These are phyloP conservation scores for Monosporascus ibericus DNA, from an alignment of 2,329 filamentous ascomycete genomes.

Conservation along the genomic window DNA sequence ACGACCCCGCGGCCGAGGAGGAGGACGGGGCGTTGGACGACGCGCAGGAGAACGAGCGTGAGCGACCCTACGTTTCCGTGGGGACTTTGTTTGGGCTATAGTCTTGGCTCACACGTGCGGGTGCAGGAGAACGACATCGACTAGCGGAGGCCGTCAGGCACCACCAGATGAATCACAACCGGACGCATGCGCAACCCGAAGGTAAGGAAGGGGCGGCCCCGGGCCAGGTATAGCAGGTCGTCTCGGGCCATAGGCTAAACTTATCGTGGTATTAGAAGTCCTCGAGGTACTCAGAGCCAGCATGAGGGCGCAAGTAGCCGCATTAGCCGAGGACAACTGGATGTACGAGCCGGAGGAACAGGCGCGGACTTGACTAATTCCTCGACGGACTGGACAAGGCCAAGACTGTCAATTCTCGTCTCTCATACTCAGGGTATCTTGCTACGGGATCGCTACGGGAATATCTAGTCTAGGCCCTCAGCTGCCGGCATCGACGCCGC, in stretches of 20 bases:
- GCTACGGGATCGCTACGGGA: not conserved
- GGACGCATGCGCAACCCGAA: constrained; percentile 56
- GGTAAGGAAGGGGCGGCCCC: constrained; percentile 35
- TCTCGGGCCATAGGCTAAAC: not conserved
- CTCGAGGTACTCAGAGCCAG: constrained; percentile 64
- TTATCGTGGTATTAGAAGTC: constrained; percentile 43
- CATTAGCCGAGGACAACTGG: constrained; percentile 79
- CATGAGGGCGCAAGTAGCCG: constrained; percentile 64
- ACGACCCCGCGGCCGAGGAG: constrained; percentile 39
- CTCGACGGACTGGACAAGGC: not conserved
- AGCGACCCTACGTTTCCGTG: constrained; percentile 5
- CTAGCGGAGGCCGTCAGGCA: constrained; percentile 56
- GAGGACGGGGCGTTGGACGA: constrained; percentile 52
- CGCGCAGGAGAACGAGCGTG: constrained; percentile 49
- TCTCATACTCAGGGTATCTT: constrained; percentile 1
- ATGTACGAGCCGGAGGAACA: constrained; percentile 74
- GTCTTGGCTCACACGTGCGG: not conserved
- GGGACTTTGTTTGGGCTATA: constrained; percentile 5
- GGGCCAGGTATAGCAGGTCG: not conserved
- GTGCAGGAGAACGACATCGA: constrained; percentile 51
- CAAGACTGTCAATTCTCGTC: not conserved
- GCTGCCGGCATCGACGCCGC: constrained; percentile 46
- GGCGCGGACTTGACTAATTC: constrained; percentile 29
- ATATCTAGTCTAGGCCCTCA: constrained; percentile 52
- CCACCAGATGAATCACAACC: constrained; percentile 50